phyloP scores from a whole-genome alignment of 176 grass and related monocot species.

The Aegilops sharonensis region DNA sequence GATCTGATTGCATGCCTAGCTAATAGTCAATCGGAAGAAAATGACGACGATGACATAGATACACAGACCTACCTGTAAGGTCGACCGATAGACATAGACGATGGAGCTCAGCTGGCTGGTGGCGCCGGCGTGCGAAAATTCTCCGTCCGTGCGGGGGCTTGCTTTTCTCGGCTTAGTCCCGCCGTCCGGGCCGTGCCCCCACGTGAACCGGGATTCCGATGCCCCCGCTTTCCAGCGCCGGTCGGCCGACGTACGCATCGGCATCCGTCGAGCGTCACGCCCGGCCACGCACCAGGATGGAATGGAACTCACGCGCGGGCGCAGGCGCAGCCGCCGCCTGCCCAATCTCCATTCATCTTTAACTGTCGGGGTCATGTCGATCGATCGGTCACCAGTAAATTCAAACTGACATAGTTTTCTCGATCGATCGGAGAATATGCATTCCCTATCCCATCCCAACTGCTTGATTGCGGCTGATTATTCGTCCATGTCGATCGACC shows the following conservation, averaged over 20 bases:
- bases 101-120: background rate
- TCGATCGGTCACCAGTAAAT: background rate
- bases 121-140: background rate
- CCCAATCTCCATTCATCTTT: background rate
- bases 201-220: constrained; percentile 40
- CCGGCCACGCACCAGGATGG: too few species aligned
- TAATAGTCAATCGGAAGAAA: background rate
- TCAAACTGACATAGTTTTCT: background rate
- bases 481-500: too few species aligned
- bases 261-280: background rate
- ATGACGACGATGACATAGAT: too few species aligned
- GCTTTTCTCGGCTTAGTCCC: constrained; percentile 25
- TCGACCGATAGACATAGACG: background rate
- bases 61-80: background rate
- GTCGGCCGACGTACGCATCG: background rate
- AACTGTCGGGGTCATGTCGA: background rate
- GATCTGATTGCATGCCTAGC: background rate
- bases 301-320: background rate
- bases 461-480: too few species aligned
- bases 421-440: background rate
- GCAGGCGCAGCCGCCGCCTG: too few species aligned
- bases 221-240: background rate
- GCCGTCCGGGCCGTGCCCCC: background rate
- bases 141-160: too few species aligned
- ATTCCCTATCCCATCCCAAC: too few species aligned